These are phyloP conservation scores for Psilocybe cyanescens DNA, from an alignment of 768 basidiomycete species.

Conservation along the genomic window DNA sequence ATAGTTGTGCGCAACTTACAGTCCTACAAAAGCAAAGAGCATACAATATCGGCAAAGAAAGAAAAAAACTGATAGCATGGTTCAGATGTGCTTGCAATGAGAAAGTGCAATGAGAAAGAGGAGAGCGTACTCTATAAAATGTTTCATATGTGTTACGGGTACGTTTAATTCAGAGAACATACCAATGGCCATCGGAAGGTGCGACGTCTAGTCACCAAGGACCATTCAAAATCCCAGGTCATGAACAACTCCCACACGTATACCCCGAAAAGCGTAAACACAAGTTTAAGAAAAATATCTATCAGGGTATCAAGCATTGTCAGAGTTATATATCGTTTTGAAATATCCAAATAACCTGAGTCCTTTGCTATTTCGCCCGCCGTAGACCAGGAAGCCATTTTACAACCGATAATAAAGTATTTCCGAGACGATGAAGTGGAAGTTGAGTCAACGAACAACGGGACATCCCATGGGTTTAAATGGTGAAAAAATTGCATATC, in stretches of 20 bases:
- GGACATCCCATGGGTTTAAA: not conserved
- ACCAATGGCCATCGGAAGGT: constrained; percentile 74
- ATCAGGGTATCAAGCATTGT: not conserved
- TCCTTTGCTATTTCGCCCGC: constrained; percentile 46
- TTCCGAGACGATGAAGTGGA: not conserved
- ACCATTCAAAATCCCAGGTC: constrained; percentile 71
- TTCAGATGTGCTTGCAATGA: constrained; percentile 1
- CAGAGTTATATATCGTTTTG: not conserved
- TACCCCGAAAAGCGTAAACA: constrained; percentile 67
- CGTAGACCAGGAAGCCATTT: constrained; percentile 58
- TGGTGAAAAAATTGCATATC: not conserved
- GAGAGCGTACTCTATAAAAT: constrained; percentile 23
- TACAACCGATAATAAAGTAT: not conserved
- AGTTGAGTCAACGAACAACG: not conserved
- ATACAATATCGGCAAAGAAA: constrained; percentile 77
- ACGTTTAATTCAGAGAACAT: constrained; percentile 16
- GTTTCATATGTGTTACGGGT: not conserved
- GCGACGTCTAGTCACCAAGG: constrained; percentile 58
- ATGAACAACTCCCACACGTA: constrained; percentile 70
- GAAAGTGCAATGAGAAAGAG: not conserved
- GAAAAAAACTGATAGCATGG: constrained; percentile 51
- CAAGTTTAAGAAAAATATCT: constrained; percentile 64
- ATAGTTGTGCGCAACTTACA: constrained; percentile 43
- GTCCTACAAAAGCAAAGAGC: constrained; percentile 63
- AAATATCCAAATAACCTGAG: constrained; percentile 31